Conservation (phyloP, 192 early-diverging fungal species). For the Backusella macrospora region DNA sequence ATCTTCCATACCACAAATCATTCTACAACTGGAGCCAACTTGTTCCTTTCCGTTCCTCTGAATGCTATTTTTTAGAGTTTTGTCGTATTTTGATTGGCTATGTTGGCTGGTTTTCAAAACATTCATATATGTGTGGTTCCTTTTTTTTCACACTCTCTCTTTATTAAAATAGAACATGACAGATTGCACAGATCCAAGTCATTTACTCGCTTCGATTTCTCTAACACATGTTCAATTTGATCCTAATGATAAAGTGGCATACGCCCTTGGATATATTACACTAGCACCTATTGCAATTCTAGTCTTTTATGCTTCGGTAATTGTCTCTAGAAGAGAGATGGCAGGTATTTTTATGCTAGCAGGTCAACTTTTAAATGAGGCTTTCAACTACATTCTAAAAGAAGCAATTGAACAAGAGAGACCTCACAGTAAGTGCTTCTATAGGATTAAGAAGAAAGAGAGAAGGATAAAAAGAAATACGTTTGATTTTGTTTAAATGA, state of each 20-base stretch:
- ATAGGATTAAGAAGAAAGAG: neutral
- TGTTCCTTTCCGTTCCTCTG: no score
- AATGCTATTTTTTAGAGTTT: no score
- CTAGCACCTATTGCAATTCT: slow-evolving; percentile 70
- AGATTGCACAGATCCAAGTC: neutral
- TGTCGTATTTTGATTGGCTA: neutral
- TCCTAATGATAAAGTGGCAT: slow-evolving; percentile 56
- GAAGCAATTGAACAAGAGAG: slow-evolving; percentile 59
- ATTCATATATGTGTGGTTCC: neutral
- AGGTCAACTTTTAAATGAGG: slow-evolving; percentile 76
- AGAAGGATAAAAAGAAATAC: neutral
- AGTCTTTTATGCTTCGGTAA: slow-evolving; percentile 67
- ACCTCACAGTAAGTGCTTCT: slow-evolving; percentile 56
- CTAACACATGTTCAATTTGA: slow-evolving; percentile 76
- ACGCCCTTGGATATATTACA: slow-evolving; percentile 62
- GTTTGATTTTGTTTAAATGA: slow-evolving; percentile 2
- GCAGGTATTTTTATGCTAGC: slow-evolving; percentile 59
- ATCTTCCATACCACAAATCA: no score
- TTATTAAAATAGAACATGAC: neutral
- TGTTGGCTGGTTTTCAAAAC: neutral
- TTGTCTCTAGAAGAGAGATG: slow-evolving; percentile 63
- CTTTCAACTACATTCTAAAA: slow-evolving; percentile 65
- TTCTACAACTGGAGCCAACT: no score
- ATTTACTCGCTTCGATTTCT: slow-evolving; percentile 58
- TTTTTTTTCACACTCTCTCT: neutral